These are phyloP conservation scores for Monosporascus ibericus DNA, from an alignment of 2,329 filamentous ascomycete genomes.

Conservation along the genomic window DNA sequence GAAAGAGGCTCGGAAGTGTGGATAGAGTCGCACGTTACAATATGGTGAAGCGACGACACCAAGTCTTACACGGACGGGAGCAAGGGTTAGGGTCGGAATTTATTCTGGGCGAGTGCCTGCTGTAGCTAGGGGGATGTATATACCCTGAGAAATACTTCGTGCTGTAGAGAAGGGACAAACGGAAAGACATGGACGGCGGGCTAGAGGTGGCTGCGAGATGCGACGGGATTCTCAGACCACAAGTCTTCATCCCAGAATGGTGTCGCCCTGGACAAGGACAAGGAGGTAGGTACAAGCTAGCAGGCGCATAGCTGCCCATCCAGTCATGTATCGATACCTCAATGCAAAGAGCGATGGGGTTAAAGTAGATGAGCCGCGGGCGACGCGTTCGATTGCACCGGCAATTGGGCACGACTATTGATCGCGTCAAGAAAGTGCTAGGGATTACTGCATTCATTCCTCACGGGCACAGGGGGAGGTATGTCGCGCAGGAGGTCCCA, in stretches of 20 bases:
- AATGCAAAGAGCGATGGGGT: slow-evolving; percentile 1
- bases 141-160: no score
- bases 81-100: neutral
- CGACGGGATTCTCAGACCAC: slow-evolving; percentile 2
- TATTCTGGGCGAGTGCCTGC: no score
- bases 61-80: neutral
- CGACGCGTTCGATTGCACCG: neutral
- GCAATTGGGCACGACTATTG: no score
- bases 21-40: slow-evolving; percentile 3
- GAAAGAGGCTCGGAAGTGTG: slow-evolving; percentile 11
- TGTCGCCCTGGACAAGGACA: slow-evolving; percentile 11
- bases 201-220: neutral
- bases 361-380: neutral
- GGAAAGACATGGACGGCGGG: slow-evolving; percentile 2
- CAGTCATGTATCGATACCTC: slow-evolving; percentile 28
- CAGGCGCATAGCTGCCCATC: slow-evolving; percentile 32
- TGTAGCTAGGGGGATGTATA: no score
- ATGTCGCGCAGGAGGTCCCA: no score
- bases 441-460: no score
- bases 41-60: neutral
- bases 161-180: neutral
- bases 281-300: slow-evolving; percentile 20
- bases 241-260: slow-evolving; percentile 5
- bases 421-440: no score
- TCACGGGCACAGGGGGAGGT: no score